These are phyloP conservation scores for Cerrena zonata DNA, from an alignment of 1,284 basidiomycete species.

Conservation along the genomic window DNA sequence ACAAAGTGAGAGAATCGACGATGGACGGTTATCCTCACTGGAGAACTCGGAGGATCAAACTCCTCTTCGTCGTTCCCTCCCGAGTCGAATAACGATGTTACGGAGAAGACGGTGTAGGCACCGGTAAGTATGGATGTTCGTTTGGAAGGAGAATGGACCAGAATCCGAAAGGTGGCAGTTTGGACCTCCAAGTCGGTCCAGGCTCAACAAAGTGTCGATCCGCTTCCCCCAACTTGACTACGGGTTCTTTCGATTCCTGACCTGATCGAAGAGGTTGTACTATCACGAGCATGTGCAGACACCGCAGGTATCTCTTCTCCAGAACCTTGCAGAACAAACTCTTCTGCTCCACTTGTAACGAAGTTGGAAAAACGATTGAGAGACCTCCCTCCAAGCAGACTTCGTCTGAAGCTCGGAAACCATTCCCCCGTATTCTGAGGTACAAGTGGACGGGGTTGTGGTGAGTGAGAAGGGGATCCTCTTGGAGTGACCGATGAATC, in stretches of 20 bases:
- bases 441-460: conserved; percentile 42
- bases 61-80: neutral
- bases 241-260: conserved; percentile 23
- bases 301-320: conserved; percentile 22
- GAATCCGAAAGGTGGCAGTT: conserved; percentile 67
- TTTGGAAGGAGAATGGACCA: conserved; percentile 77
- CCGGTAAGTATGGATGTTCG: conserved; percentile 59
- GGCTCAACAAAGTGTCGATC: conserved; percentile 69
- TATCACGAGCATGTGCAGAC: conserved; percentile 11
- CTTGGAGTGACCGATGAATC: conserved; percentile 49
- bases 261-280: conserved; percentile 21
- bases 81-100: conserved; percentile 67
- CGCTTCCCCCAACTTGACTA: conserved; percentile 42
- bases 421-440: conserved; percentile 74
- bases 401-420: conserved; percentile 65
- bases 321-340: conserved; percentile 64
- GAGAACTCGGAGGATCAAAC: conserved; percentile 28
- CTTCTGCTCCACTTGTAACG: conserved; percentile 80
- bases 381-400: conserved; percentile 68
- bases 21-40: conserved; percentile 63
- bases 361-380: conserved; percentile 80
- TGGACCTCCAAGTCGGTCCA: conserved; percentile 70
- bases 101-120: conserved; percentile 69
- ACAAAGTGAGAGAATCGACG: conserved; percentile 83
- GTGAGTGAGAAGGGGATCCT: conserved; percentile 36